A percentile compares a stretch with the other conserved stretches of the same genome.
These are phyloP conservation scores for Artemisia argyi DNA, from an alignment of 129 eudicot genomes.

Conservation along the genomic window DNA sequence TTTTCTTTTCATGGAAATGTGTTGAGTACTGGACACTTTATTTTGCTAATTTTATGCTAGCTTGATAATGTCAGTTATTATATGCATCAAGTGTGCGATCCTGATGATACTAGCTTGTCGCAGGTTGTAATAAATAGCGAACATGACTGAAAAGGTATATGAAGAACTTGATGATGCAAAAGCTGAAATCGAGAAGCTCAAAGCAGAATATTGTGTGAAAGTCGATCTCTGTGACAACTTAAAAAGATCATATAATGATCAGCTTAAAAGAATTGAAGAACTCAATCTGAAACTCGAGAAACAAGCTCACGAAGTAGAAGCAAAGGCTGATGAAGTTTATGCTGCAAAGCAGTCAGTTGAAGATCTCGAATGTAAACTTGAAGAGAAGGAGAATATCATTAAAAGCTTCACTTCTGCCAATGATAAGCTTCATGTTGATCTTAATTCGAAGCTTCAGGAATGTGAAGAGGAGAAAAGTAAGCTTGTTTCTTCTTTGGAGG, in stretches of 20 bases:
- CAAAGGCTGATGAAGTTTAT: constrained; percentile 48
- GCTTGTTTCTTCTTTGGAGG: constrained; percentile 54
- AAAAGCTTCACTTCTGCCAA: constrained; percentile 38
- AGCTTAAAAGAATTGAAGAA: constrained; percentile 53
- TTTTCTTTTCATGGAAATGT: background rate
- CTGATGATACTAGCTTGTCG: constrained; percentile 8
- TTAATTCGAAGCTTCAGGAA: constrained; percentile 46
- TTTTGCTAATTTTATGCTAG: background rate
- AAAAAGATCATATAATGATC: constrained; percentile 56
- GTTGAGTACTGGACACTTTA: constrained; percentile 7
- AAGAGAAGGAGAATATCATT: constrained; percentile 54
- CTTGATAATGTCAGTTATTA: background rate
- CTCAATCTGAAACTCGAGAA: constrained; percentile 51
- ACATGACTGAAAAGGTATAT: constrained; percentile 41
- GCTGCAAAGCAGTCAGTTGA: constrained; percentile 36
- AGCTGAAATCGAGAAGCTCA: constrained; percentile 67
- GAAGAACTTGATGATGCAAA: constrained; percentile 80
- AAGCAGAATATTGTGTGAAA: constrained; percentile 43
- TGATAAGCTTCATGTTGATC: constrained; percentile 56
- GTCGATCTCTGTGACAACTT: constrained; percentile 49
- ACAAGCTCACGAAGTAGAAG: constrained; percentile 41
- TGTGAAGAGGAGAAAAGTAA: constrained; percentile 59
- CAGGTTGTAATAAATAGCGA: constrained; percentile 43
- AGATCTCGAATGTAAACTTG: constrained; percentile 45
- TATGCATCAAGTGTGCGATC: background rate